Conservation (phyloP, 345 rosid species). For the Eucalyptus shirleyi region DNA sequence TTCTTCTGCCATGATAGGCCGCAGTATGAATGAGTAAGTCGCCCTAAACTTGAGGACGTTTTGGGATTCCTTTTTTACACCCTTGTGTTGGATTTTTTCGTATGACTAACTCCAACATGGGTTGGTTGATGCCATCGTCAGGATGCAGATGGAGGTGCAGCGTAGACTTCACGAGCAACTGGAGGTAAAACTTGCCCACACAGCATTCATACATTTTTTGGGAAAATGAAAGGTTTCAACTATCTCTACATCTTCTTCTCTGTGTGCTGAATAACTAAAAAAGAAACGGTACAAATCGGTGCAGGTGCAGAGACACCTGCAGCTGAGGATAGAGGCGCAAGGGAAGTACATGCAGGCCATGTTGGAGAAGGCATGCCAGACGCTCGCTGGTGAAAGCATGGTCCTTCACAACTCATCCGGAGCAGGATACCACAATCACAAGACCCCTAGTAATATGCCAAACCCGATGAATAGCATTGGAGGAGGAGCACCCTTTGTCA, state of each 20-base stretch:
- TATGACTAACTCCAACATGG: background rate
- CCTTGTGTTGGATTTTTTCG: background rate
- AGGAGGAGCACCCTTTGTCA: background rate
- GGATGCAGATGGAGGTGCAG: constrained; percentile 99
- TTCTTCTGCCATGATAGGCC: constrained; percentile 84
- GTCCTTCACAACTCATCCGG: constrained; percentile 11
- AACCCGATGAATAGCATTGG: background rate
- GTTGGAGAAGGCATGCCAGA: constrained; percentile 90
- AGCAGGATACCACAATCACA: constrained; percentile 10
- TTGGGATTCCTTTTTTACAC: background rate
- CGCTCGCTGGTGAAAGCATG: constrained; percentile 69
- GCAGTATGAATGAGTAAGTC: constrained; percentile 93
- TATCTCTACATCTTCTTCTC: background rate
- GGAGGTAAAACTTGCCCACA: constrained; percentile 42
- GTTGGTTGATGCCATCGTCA: constrained; percentile 26
- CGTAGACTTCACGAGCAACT: constrained; percentile 96
- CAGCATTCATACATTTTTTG: background rate
- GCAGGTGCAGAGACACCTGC: constrained; percentile 96
- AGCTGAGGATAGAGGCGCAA: constrained; percentile 96
- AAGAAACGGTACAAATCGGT: background rate
- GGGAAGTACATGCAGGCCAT: constrained; percentile 98
- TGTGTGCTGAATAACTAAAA: background rate
- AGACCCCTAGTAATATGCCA: background rate
- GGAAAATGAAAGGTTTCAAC: background rate
- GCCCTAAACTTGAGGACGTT: background rate